Evolutionary conservation across 352 stramenopile genomes (phyloP), one percentile per base, ranked within the genome.

Genomic region (Pythium sp.): DNA sequence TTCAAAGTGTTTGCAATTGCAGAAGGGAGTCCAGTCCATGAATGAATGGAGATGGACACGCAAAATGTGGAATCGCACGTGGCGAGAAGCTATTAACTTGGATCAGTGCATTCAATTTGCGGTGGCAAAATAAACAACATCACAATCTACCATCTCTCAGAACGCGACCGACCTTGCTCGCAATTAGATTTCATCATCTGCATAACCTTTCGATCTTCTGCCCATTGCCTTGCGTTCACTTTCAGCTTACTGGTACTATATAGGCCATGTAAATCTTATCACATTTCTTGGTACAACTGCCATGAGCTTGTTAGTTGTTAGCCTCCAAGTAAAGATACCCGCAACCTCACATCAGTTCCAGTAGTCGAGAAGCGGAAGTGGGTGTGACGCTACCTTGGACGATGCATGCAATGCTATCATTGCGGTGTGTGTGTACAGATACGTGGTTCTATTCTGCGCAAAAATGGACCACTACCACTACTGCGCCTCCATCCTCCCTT

Each of bases 11-110:
- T 46, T 60, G 55, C 30, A 12, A 60, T 20, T 60, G 1, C 0
- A 43, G 5, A 43, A 20, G 9, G 20, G 18, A 60, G 55, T 60
- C 55, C 55, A 60, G 55, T 41, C 55, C 55, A 60, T 60, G 55
- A 32, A 60, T 60, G 55, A 32, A 43, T 30, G 20, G 55, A 60
- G 30, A 60, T 60, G 30, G 18, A 9, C 55, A 46, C 54, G 14
- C 54, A 59, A 38, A 38, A 24, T 30, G n/a, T 57, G 51, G 12
- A 57, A 57, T n/a, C 22, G 47, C n/a, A 46, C 38, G 38, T 46
- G 12, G 38, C 38, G 7, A 24, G 47, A 12, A 26, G 47, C 20
- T 55, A 55, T 55, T 38, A 58, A 8, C 24, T 58, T 58, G 14
- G 15, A 58, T 58, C 26, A 58, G 53, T 38, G 24, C 47, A 55